Evolutionary conservation across 2,329 filamentous ascomycete species (phyloP).

Genomic region (Phialophora tarda): DNA sequence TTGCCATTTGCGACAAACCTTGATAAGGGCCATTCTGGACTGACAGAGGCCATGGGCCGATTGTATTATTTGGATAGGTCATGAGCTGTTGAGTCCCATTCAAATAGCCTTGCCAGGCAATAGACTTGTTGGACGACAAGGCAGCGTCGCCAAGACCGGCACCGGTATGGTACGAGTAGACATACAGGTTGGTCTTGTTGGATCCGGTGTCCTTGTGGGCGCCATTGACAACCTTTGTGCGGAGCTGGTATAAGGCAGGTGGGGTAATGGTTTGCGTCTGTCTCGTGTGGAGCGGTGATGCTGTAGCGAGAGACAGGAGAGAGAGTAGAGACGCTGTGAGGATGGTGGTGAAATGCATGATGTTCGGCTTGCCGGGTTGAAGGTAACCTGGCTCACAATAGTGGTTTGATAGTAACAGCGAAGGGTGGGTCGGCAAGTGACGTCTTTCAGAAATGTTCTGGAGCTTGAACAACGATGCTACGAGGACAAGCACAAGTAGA

Average conservation of each 20-base stretch:
- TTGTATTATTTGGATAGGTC: constrained; percentile 33
- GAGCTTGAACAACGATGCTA: background rate
- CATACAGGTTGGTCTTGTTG: constrained; percentile 37
- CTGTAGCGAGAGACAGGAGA: constrained; percentile 16
- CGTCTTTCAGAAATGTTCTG: background rate
- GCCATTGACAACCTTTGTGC: constrained; percentile 34
- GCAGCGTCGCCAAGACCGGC: constrained; percentile 38
- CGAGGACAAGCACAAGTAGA: background rate
- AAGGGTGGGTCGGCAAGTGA: background rate
- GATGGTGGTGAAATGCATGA: constrained; percentile 31
- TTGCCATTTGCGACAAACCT: constrained; percentile 27
- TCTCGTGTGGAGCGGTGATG: constrained; percentile 32
- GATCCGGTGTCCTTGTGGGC: constrained; percentile 34
- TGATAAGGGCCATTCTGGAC: constrained; percentile 33
- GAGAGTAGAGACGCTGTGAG: constrained; percentile 27
- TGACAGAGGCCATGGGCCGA: constrained; percentile 37
- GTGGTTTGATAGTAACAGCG: background rate
- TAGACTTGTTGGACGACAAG: constrained; percentile 30
- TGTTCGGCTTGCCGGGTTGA: constrained; percentile 9
- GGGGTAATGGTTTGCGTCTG: constrained; percentile 30
- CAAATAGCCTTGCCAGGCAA: constrained; percentile 35
- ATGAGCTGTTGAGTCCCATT: constrained; percentile 37
- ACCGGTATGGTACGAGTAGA: constrained; percentile 40
- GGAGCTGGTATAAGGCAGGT: constrained; percentile 35
- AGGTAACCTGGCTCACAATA: background rate